Conservation (phyloP, 257 asterid genomes). For the Plantago ovata region DNA sequence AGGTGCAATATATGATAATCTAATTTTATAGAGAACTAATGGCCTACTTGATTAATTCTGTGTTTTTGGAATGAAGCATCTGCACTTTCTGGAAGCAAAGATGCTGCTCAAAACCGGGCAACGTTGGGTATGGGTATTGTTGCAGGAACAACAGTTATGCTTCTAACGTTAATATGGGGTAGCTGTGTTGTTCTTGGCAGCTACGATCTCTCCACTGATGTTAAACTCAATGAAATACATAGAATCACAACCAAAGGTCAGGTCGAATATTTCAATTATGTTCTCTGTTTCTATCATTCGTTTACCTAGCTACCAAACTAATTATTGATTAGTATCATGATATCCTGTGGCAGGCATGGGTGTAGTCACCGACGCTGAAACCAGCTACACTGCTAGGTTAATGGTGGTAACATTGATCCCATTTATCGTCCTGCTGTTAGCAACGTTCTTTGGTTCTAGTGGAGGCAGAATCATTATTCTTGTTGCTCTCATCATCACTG, state of each 20-base stretch:
- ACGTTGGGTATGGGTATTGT: slow-evolving; percentile 57
- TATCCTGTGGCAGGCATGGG: slow-evolving; percentile 32
- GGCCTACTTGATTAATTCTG: too few species aligned
- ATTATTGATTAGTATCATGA: too few species aligned
- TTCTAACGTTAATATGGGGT: slow-evolving; percentile 60
- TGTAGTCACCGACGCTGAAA: slow-evolving; percentile 42
- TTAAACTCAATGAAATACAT: slow-evolving; percentile 18
- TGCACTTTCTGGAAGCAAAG: slow-evolving; percentile 35
- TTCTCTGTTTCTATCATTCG: too few species aligned
- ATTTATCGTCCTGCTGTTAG: slow-evolving; percentile 35
- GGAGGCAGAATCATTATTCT: slow-evolving; percentile 34
- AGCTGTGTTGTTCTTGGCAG: slow-evolving; percentile 43
- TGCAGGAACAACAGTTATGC: slow-evolving; percentile 57
- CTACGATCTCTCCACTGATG: slow-evolving; percentile 37
- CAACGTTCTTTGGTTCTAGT: slow-evolving; percentile 20
- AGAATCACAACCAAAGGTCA: slow-evolving; percentile 22
- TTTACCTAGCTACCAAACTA: too few species aligned
- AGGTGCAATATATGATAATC: too few species aligned
- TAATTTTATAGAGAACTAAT: too few species aligned
- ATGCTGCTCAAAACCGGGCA: slow-evolving; percentile 51
- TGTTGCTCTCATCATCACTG: slow-evolving; percentile 34
- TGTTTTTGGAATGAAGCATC: slow-evolving; percentile 32
- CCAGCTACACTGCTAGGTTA: slow-evolving; percentile 53
- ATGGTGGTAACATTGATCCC: slow-evolving; percentile 41
- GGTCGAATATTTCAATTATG: background rate